A percentile compares a stretch with the other conserved stretches of the same genome.
Conservation (phyloP, 2,329 filamentous ascomycete species). For the Aspergillus nomiae region DNA sequence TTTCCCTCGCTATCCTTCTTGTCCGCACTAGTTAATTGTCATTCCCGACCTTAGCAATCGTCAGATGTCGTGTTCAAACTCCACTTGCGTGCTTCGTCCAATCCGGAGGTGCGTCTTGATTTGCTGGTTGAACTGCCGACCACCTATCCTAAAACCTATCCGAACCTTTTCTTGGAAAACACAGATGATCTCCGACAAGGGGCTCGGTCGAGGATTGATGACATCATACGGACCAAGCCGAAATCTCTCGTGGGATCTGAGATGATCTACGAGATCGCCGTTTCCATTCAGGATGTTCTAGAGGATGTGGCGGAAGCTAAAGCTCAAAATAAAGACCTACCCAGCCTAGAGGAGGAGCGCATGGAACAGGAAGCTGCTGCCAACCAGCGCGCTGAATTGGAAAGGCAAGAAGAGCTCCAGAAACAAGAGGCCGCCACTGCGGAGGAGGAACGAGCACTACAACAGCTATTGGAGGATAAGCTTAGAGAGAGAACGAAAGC, state of each 20-base stretch:
- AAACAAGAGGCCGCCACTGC: constrained; percentile 45
- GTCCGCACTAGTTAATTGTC: not conserved
- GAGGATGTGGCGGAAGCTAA: constrained; percentile 83
- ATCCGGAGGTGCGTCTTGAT: constrained; percentile 69
- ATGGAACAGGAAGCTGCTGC: constrained; percentile 77
- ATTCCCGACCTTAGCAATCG: constrained; percentile 60
- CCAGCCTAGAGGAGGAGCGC: constrained; percentile 86
- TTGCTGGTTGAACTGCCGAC: constrained; percentile 82
- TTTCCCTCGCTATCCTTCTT: constrained; percentile 11
- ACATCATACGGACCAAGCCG: constrained; percentile 69
- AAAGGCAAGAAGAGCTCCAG: constrained; percentile 52
- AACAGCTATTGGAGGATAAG: constrained; percentile 42
- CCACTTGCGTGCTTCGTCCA: constrained; percentile 70
- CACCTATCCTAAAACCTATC: constrained; percentile 85
- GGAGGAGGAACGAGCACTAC: constrained; percentile 43
- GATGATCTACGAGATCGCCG: constrained; percentile 65
- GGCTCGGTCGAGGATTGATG: constrained; percentile 70
- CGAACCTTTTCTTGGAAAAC: constrained; percentile 69
- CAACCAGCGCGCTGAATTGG: constrained; percentile 54
- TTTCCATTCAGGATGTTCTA: constrained; percentile 67
- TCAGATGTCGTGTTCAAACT: constrained; percentile 80
- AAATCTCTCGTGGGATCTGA: constrained; percentile 64
- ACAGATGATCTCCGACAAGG: constrained; percentile 67
- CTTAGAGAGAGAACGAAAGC: constrained; percentile 43
- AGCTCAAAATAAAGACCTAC: constrained; percentile 73